phyloP scores from a whole-genome alignment of 2,329 filamentous ascomycete species.

The Aspergillus sp. region DNA sequence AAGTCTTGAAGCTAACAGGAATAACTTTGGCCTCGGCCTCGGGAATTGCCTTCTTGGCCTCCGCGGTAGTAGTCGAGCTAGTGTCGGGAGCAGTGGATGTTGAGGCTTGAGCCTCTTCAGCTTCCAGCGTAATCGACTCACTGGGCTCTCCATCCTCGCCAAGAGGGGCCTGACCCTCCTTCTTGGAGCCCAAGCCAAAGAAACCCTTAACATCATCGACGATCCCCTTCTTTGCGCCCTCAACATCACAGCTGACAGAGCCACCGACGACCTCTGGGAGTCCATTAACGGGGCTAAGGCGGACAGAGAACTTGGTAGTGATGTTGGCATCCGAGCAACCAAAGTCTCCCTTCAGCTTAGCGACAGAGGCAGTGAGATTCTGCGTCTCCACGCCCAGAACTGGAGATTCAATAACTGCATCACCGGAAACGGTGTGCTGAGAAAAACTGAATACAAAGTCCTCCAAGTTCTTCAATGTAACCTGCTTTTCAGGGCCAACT shows the following conservation, averaged over 20 bases:
- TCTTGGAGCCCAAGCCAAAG: constrained; percentile 88
- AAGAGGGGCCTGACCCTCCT: constrained; percentile 69
- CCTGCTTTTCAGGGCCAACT: constrained; percentile 71
- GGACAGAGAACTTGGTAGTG: constrained; percentile 69
- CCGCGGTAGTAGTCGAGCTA: constrained; percentile 43
- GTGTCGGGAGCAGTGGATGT: constrained; percentile 39
- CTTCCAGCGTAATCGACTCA: constrained; percentile 41
- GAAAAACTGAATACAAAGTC: constrained; percentile 77
- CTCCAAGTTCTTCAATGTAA: constrained; percentile 72
- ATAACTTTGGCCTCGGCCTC: constrained; percentile 48
- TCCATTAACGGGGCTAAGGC: constrained; percentile 65
- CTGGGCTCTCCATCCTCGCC: constrained; percentile 53
- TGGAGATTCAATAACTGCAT: constrained; percentile 48
- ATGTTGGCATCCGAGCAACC: constrained; percentile 71
- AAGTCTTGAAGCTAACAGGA: constrained; percentile 45
- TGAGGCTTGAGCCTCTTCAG: constrained; percentile 42
- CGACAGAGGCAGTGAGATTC: constrained; percentile 80
- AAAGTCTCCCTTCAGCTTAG: constrained; percentile 68
- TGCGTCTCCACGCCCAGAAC: constrained; percentile 64
- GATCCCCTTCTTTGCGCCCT: constrained; percentile 69
- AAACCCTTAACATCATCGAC: constrained; percentile 94
- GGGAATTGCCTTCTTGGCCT: constrained; percentile 30
- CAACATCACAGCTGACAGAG: constrained; percentile 78
- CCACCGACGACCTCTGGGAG: constrained; percentile 71
- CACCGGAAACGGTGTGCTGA: constrained; percentile 56